These are phyloP conservation scores for Pythium volutum DNA, from an alignment of 352 stramenopile species.

Conservation along the genomic window DNA sequence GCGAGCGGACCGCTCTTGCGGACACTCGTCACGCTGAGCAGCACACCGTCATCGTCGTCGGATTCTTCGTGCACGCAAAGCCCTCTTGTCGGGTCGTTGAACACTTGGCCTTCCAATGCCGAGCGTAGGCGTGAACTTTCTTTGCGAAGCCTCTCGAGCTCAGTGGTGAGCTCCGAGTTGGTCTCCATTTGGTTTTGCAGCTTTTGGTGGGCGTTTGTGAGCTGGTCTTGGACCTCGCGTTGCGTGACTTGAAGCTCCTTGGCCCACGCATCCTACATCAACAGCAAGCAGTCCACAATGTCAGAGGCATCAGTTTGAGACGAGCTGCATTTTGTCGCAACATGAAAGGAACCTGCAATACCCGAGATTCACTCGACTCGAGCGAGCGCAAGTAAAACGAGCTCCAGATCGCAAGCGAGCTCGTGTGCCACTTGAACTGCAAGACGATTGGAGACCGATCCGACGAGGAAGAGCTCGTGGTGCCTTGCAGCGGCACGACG, in stretches of 20 bases:
- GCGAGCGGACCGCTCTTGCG: constrained; percentile 8
- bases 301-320: constrained; percentile 13
- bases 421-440: constrained; percentile 86
- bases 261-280: constrained; percentile 66
- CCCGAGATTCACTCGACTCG: constrained; percentile 76
- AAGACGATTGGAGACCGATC: constrained; percentile 72
- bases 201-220: constrained; percentile 61
- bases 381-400: constrained; percentile 82
- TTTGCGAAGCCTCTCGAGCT: constrained; percentile 64
- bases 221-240: constrained; percentile 66
- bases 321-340: constrained; percentile 6
- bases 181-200: constrained; percentile 65
- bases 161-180: constrained; percentile 70
- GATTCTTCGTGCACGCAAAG: constrained; percentile 76
- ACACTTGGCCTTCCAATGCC: constrained; percentile 73
- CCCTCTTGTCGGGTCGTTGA: constrained; percentile 53
- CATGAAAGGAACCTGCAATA: constrained; percentile 55
- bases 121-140: constrained; percentile 55
- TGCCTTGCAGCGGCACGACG: constrained; percentile 40
- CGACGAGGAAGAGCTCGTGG: constrained; percentile 20
- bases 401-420: constrained; percentile 77
- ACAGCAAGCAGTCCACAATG: background rate
- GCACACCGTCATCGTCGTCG: constrained; percentile 67
- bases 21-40: constrained; percentile 66
- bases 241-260: constrained; percentile 81